Conservation (phyloP, 306 rosid genomes). For the Prunus padus region DNA sequence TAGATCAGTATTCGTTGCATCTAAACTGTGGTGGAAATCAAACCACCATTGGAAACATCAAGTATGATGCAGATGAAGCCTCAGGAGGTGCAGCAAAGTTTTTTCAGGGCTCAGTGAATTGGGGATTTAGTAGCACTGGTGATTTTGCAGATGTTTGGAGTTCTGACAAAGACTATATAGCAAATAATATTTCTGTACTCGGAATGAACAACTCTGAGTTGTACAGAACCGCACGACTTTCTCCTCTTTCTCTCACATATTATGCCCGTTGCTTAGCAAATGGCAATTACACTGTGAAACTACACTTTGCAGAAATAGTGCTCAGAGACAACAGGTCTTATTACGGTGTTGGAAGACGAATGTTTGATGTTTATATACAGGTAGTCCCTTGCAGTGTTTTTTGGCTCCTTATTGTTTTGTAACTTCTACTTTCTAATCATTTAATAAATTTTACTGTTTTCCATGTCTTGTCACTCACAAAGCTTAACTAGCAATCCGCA, state of each 20-base stretch:
- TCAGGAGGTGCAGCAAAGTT: constrained; percentile 47
- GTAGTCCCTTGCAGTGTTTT: too few species aligned
- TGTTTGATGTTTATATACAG: too few species aligned
- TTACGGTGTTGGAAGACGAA: too few species aligned
- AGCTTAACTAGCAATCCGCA: too few species aligned
- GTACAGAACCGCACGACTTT: constrained; percentile 46
- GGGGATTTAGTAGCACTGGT: constrained; percentile 67
- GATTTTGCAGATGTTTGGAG: constrained; percentile 38
- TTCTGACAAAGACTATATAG: constrained; percentile 26
- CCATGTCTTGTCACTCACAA: too few species aligned
- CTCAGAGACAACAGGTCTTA: too few species aligned
- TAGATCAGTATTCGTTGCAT: constrained; percentile 39
- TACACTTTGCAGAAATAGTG: too few species aligned
- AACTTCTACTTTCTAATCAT: too few species aligned
- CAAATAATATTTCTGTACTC: constrained; percentile 21
- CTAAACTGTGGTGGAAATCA: constrained; percentile 63
- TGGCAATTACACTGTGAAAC: constrained; percentile 62
- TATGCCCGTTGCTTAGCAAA: constrained; percentile 58
- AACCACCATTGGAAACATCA: constrained; percentile 33
- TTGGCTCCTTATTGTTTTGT: too few species aligned
- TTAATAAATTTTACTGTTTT: too few species aligned
- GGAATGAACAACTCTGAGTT: constrained; percentile 34
- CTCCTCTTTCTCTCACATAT: constrained; percentile 58
- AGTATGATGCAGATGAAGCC: constrained; percentile 42
- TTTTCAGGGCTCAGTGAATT: constrained; percentile 13